Conservation (phyloP, 1,284 basidiomycete genomes). For the Pterula multifida region DNA sequence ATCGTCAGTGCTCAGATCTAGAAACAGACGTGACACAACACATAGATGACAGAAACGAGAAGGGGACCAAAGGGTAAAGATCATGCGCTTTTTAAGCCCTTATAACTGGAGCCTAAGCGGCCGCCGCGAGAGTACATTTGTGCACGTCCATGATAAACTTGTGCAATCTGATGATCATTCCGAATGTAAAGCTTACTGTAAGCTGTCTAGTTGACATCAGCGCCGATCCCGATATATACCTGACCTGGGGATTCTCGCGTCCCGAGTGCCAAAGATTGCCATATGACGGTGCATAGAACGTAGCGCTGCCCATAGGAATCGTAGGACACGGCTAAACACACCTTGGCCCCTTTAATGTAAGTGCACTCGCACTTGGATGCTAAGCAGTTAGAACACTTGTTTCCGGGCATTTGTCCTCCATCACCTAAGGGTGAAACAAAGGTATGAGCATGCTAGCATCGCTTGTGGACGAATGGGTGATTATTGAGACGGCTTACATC, state of each 20-base stretch:
- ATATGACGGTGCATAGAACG: not conserved
- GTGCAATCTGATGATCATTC: not conserved
- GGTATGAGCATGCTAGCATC: too few relatives aligned
- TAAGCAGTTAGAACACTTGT: slow-evolving; percentile 4
- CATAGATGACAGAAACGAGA: not conserved
- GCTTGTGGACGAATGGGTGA: too few relatives aligned
- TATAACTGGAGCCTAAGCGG: not conserved
- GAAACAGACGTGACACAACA: not conserved
- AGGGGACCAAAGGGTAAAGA: too few relatives aligned
- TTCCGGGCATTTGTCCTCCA: slow-evolving; percentile 4
- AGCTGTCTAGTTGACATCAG: too few relatives aligned
- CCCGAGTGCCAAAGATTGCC: not conserved
- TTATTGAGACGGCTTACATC: not conserved
- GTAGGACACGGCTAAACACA: not conserved
- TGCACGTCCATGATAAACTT: too few relatives aligned
- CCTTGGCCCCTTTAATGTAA: slow-evolving; percentile 4
- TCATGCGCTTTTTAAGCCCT: not conserved
- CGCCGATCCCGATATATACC: too few relatives aligned
- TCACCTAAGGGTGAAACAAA: slow-evolving; percentile 2
- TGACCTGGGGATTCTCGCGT: not conserved
- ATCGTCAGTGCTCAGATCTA: not conserved
- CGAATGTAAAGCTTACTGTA: too few relatives aligned
- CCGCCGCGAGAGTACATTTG: too few relatives aligned
- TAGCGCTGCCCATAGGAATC: not conserved
- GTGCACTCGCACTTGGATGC: slow-evolving; percentile 4